phyloP scores from a whole-genome alignment of 352 stramenopile genomes.

The Globisporangium barbulae region DNA sequence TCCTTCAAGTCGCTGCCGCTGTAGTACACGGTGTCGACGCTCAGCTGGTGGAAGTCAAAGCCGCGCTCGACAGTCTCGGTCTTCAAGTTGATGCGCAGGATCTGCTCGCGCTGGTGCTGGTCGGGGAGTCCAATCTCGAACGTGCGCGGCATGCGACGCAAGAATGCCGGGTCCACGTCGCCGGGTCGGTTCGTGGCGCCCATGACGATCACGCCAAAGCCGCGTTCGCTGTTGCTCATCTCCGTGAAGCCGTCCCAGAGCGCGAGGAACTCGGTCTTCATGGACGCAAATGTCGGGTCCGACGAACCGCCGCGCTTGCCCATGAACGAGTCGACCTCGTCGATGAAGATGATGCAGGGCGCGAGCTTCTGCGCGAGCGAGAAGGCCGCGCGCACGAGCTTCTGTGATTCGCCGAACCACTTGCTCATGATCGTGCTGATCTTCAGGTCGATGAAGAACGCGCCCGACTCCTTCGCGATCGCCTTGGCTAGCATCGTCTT shows the following conservation, averaged over 20 bases:
- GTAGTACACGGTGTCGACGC: constrained; percentile 89
- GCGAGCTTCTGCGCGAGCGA: constrained; percentile 93
- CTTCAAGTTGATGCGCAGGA: constrained; percentile 91
- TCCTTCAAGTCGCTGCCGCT: constrained; percentile 95
- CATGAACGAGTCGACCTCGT: constrained; percentile 96
- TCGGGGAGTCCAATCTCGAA: constrained; percentile 95
- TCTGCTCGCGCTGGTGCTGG: constrained; percentile 86
- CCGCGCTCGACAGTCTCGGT: constrained; percentile 73
- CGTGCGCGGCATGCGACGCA: constrained; percentile 93
- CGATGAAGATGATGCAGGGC: constrained; percentile 98
- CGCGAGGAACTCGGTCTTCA: constrained; percentile 97
- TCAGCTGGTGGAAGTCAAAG: constrained; percentile 84
- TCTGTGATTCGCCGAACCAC: constrained; percentile 91
- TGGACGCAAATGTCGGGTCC: constrained; percentile 80
- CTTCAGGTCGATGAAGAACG: constrained; percentile 89
- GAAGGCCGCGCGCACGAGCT: constrained; percentile 93
- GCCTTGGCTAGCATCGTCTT: constrained; percentile 94
- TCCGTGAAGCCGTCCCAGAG: constrained; percentile 96
- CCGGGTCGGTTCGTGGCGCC: constrained; percentile 94
- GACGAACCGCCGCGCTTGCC: constrained; percentile 75
- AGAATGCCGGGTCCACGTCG: constrained; percentile 93
- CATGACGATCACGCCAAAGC: constrained; percentile 94
- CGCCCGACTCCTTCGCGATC: constrained; percentile 93
- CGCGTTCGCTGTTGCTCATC: constrained; percentile 57
- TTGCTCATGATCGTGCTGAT: constrained; percentile 91